Evolutionary conservation across 1,284 basidiomycete species (phyloP).

Genomic region (Puccinia horiana): DNA sequence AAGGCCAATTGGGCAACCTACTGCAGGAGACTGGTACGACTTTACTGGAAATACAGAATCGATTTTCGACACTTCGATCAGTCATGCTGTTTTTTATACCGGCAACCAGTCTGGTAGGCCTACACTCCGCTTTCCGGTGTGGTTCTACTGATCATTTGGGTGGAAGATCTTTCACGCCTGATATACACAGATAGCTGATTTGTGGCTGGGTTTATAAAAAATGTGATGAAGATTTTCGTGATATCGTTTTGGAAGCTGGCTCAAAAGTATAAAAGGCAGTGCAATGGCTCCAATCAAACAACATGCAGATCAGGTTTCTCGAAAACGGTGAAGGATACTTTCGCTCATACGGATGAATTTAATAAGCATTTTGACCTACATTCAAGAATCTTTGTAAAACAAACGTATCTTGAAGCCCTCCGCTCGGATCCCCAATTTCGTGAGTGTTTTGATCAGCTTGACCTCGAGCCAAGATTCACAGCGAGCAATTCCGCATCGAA

Average conservation of each 20-base stretch:
- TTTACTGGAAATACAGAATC: background rate
- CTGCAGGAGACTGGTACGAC: background rate
- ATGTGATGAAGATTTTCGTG: background rate
- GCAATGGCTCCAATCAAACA: background rate
- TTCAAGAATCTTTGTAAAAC: too few relatives aligned
- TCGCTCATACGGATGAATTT: background rate
- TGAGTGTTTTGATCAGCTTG: background rate
- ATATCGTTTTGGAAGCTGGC: slow-evolving; percentile 4
- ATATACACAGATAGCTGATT: background rate
- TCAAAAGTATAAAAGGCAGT: background rate
- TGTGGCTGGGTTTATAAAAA: background rate
- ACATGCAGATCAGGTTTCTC: background rate
- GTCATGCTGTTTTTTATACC: slow-evolving; percentile 2
- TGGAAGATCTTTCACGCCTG: too few relatives aligned
- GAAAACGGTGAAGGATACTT: background rate
- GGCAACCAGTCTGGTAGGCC: slow-evolving; percentile 10
- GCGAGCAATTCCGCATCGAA: background rate
- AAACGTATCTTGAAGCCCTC: background rate
- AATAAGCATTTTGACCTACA: too few relatives aligned
- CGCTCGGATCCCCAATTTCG: slow-evolving; percentile 16
- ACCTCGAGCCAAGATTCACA: background rate
- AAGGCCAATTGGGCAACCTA: background rate
- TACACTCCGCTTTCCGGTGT: too few relatives aligned
- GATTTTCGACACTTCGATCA: background rate
- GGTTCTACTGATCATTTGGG: background rate